Evolutionary conservation across 495 filamentous ascomycete genomes (phyloP).

Genomic region (Delitschia confertaspora): DNA sequence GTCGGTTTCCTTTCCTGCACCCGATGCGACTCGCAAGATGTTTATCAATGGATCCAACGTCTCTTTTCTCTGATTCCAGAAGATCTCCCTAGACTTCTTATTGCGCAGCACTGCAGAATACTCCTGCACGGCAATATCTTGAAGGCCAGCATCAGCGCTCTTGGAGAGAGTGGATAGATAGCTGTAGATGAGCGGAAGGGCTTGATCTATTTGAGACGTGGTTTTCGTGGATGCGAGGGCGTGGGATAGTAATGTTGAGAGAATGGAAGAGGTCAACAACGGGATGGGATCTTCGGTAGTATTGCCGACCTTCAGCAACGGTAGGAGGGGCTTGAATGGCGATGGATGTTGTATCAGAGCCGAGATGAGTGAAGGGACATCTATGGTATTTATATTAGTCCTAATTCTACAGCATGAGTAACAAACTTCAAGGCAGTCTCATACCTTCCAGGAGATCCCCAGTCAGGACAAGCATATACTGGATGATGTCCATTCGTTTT

Average conservation of each 20-base stretch:
- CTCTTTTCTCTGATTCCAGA: conserved; percentile 80
- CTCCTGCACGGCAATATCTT: conserved; percentile 90
- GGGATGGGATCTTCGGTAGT: conserved; percentile 81
- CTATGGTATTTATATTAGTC: conserved; percentile 40
- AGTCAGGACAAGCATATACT: conserved; percentile 86
- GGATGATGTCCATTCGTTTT: conserved; percentile 76
- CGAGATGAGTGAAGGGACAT: conserved; percentile 64
- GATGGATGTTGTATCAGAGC: conserved; percentile 64
- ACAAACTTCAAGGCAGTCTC: neutral
- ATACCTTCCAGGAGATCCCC: conserved; percentile 81
- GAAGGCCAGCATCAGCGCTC: conserved; percentile 74
- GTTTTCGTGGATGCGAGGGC: conserved; percentile 53
- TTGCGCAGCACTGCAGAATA: conserved; percentile 81
- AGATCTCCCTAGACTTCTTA: conserved; percentile 62
- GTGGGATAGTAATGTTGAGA: conserved; percentile 69
- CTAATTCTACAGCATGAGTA: neutral
- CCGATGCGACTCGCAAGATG: conserved; percentile 71
- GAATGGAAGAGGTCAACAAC: conserved; percentile 78
- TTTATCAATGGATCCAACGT: conserved; percentile 74
- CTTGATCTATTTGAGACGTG: conserved; percentile 53
- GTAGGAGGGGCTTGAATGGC: conserved; percentile 78
- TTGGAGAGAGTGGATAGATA: conserved; percentile 78
- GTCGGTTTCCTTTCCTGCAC: conserved; percentile 54
- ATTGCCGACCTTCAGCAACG: conserved; percentile 62
- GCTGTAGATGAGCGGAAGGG: conserved; percentile 74